Conservation (phyloP, 495 filamentous ascomycete species). For the Arthonia radiata region DNA sequence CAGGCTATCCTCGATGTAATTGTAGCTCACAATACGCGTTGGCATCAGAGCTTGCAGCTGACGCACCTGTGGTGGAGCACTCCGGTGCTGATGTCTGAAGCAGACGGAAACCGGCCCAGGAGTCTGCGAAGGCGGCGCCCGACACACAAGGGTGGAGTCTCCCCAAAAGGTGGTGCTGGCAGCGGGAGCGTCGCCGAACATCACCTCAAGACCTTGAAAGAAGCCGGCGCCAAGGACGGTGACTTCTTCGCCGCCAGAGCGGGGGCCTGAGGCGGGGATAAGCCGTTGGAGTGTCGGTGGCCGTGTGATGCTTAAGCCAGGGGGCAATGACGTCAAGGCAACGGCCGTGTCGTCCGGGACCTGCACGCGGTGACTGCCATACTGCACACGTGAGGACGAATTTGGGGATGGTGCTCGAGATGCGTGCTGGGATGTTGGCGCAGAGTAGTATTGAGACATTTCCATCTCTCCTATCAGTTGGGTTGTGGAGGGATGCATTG, state of each 20-base stretch:
- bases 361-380: not conserved
- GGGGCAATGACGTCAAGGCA: slow-evolving; percentile 14
- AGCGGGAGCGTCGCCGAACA: slow-evolving; percentile 59
- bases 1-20: not conserved
- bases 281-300: slow-evolving; percentile 47
- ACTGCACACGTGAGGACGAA: slow-evolving; percentile 11
- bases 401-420: slow-evolving; percentile 26
- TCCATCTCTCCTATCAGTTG: slow-evolving; percentile 24
- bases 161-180: slow-evolving; percentile 68
- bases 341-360: slow-evolving; percentile 13
- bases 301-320: slow-evolving; percentile 11
- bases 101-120: slow-evolving; percentile 53
- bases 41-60: not conserved
- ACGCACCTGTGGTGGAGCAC: not conserved
- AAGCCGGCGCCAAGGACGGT: slow-evolving; percentile 62
- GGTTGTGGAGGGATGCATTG: slow-evolving; percentile 10
- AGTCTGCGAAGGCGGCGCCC: slow-evolving; percentile 46
- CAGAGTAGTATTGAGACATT: slow-evolving; percentile 33
- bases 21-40: not conserved
- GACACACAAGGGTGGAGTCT: slow-evolving; percentile 55
- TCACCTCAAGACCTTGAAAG: slow-evolving; percentile 53
- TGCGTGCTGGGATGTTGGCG: slow-evolving; percentile 36
- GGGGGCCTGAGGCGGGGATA: slow-evolving; percentile 59
- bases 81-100: slow-evolving; percentile 33
- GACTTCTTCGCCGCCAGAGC: slow-evolving; percentile 62